Base-by-base conservation (phyloP, 106 monocot species). In the Gastrodia elata region DNA sequence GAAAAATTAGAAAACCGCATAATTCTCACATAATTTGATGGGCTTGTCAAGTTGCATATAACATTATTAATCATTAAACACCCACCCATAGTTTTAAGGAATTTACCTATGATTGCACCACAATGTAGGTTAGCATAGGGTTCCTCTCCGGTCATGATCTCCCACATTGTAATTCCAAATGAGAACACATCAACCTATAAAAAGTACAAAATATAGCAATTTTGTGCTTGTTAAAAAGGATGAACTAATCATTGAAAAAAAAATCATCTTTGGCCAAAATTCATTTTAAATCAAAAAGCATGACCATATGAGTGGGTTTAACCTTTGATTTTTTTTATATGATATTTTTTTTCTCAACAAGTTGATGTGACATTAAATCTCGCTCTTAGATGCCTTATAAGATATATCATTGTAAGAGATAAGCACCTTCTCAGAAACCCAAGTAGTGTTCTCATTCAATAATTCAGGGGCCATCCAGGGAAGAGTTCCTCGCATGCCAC, bases 381-480 rank as follows among this genome's bases (percentile, higher is more conserved):
- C n/a, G n/a, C n/a, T n/a, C n/a, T n/a, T n/a, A n/a, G n/a, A n/a
- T n/a, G n/a, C n/a, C n/a, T n/a, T n/a, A n/a, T n/a, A 52, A 44
- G 2, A 24, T n/a, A 25, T 34, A 71, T 0, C 1, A 55, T 35
- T 59, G 26, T 26, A 64, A 25, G 6, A 20, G 40, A 7, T 3
- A 71, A 48, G 7, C 70, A 91, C 94, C 88, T 94, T 94, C 65
- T 94, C 94, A 80, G 86, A 91, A 73, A 94, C 94, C 72, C 78
- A 73, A 44, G 34, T 94, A 55, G 88, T 94, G 72, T 89, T 88
- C 34, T 91, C 94, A 82, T 86, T 91, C 49, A 94, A 70, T 64
- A 91, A 69, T 65, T 91, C 94, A 28, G 91, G 94, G 69, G 95
- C 95, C 92, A 91, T 95, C 94, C 92, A 95, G 72, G 91, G 95